A percentile compares a stretch with the other conserved stretches of the same genome.
Evolutionary conservation across 2,329 filamentous ascomycete genomes (phyloP).

Genomic region (Colletotrichum sp.): DNA sequence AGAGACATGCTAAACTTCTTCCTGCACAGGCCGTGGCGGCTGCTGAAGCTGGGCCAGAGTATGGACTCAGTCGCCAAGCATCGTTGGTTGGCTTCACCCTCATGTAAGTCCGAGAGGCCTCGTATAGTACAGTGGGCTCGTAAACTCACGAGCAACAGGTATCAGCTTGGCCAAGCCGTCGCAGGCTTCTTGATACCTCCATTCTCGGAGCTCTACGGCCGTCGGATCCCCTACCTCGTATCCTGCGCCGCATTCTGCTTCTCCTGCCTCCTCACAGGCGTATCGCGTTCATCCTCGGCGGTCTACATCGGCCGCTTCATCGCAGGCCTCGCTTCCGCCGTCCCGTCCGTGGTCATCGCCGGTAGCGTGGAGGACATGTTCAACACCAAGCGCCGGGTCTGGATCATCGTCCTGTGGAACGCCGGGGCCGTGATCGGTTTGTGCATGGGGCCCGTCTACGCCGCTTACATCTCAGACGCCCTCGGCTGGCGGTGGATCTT

Average conservation of each 20-base stretch:
- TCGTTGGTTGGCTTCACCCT: constrained; percentile 29
- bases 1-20: neutral
- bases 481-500: constrained; percentile 52
- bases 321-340: constrained; percentile 49
- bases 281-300: constrained; percentile 36
- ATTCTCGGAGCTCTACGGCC: constrained; percentile 40
- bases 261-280: constrained; percentile 41
- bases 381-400: constrained; percentile 47
- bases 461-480: constrained; percentile 40
- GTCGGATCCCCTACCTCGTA: constrained; percentile 36
- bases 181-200: constrained; percentile 43
- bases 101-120: constrained; percentile 17
- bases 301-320: constrained; percentile 46
- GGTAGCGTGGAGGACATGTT: constrained; percentile 57
- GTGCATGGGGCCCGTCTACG: constrained; percentile 47
- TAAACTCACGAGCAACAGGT: constrained; percentile 23
- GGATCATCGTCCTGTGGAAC: constrained; percentile 51
- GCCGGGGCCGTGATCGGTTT: constrained; percentile 46
- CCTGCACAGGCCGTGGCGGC: constrained; percentile 10
- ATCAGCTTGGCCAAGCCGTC: constrained; percentile 40
- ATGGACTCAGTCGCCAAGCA: neutral
- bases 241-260: constrained; percentile 35
- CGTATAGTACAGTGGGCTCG: neutral
- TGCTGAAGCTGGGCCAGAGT: constrained; percentile 1
- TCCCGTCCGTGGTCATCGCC: constrained; percentile 50